Conservation (phyloP, 176 grass and related monocot genomes). For the Carex kokanica region DNA sequence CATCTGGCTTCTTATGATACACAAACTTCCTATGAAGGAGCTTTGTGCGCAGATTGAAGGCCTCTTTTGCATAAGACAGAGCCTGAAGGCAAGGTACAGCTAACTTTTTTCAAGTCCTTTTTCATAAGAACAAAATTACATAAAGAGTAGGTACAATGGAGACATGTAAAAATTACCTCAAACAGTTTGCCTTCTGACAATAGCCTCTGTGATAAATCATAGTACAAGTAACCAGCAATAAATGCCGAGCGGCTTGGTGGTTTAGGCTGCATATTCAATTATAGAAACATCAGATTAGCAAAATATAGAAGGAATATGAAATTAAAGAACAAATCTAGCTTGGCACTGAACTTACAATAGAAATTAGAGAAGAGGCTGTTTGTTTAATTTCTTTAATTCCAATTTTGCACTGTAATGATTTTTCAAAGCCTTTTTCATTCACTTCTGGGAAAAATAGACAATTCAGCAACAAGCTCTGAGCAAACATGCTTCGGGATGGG, state of each 20-base stretch:
- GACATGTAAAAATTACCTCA: too few relatives aligned
- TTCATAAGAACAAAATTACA: background rate
- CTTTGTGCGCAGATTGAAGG: conserved; percentile 54
- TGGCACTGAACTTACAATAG: conserved; percentile 22
- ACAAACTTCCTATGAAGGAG: conserved; percentile 68
- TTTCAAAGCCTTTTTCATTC: too few relatives aligned
- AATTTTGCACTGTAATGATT: too few relatives aligned
- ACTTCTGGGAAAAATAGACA: too few relatives aligned
- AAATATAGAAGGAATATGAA: background rate
- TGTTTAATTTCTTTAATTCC: too few relatives aligned
- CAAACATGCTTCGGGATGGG: too few relatives aligned
- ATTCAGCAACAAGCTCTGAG: too few relatives aligned
- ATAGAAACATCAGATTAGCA: conserved; percentile 26
- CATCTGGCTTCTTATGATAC: conserved; percentile 28
- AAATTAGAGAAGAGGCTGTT: too few relatives aligned
- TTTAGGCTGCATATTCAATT: conserved; percentile 45
- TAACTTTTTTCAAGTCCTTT: background rate
- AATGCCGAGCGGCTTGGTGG: conserved; percentile 43
- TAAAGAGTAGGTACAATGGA: conserved; percentile 19
- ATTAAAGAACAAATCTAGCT: background rate
- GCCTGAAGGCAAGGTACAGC: conserved; percentile 43
- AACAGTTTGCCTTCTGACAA: too few relatives aligned
- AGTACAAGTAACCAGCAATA: conserved; percentile 65
- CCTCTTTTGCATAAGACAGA: conserved; percentile 65
- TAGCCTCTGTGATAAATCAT: too few relatives aligned